Percentiles rank a stretch among this genome's conserved stretches.
Evolutionary conservation across 371 early-diverging fungal species (phyloP).

Genomic region (Blakeslea trispora): DNA sequence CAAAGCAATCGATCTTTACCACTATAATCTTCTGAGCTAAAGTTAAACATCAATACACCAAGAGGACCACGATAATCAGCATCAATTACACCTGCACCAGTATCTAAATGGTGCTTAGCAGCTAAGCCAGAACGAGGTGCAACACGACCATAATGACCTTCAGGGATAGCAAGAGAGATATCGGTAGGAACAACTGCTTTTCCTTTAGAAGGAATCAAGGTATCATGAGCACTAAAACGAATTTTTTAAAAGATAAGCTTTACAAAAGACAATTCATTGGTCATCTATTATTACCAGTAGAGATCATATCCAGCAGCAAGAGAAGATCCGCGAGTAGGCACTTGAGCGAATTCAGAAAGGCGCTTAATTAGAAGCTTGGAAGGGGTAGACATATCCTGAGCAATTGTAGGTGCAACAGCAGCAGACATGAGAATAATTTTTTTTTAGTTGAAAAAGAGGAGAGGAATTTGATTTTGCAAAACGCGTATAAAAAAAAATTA

Average conservation of each 20-base stretch:
- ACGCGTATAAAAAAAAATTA: too few species aligned
- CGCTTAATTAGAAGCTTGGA: constrained; percentile 57
- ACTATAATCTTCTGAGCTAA: constrained; percentile 75
- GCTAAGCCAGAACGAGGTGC: constrained; percentile 95
- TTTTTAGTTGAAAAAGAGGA: neutral
- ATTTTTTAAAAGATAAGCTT: neutral
- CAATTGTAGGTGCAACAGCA: neutral
- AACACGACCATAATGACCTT: constrained; percentile 93
- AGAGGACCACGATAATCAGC: constrained; percentile 88
- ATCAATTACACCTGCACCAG: constrained; percentile 97
- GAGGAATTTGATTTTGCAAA: neutral
- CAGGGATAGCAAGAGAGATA: constrained; percentile 79
- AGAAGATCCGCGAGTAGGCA: constrained; percentile 81
- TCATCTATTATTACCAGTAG: constrained; percentile 86
- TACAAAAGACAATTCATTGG: neutral
- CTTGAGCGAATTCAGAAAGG: constrained; percentile 66
- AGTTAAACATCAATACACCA: constrained; percentile 91
- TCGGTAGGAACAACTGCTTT: constrained; percentile 82
- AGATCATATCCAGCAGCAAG: constrained; percentile 96
- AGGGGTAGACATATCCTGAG: neutral
- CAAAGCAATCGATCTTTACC: constrained; percentile 72
- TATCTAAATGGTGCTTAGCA: constrained; percentile 89
- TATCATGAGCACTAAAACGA: constrained; percentile 61
- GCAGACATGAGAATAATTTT: constrained; percentile 2
- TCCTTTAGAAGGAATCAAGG: constrained; percentile 72